Base-by-base conservation (phyloP, 2,329 filamentous ascomycete species). In the Fusarium sp. region DNA sequence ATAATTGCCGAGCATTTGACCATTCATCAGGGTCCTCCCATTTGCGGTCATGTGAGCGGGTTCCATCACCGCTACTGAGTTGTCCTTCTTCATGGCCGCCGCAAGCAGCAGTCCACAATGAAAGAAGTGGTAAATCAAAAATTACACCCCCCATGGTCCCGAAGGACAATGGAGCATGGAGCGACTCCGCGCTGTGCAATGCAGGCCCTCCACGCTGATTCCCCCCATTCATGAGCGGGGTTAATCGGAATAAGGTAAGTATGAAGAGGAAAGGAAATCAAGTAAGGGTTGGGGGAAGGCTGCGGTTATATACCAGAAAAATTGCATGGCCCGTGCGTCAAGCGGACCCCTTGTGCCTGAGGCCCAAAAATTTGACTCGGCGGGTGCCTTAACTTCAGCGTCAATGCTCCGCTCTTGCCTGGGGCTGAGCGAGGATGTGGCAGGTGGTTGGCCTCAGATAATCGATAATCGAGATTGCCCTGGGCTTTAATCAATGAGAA, bases 171-270 rank as follows among this genome's bases (percentile, higher is more conserved):
- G 82, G 83, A 87, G 83, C 65, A 78, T 80, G 79, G 82, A 83
- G 80, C 79, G 82, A 86, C 85, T 83, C 86, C 86, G 84, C 86
- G 86, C 76, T 86, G 86, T 88, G 86, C 86, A 87, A 88, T 88
- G 86, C 86, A 88, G 86, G 86, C 83, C 83, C 84, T 81, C 84
- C 83, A 80, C 78, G 80, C 83, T 87, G 82, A 82, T 77, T 75
- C 67, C 77, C 77, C 79, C 81, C 74, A 79, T 84, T 85, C 84
- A 73, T 87, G 86, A 88, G 80, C 86, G 78, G 79, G 80, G 78
- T 73, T 75, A 70, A 77, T 79, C 82, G 80, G 80, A 81, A 83
- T 81, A 87, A 88, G 85, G 85, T 87, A 88, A 87, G 86, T 87
- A 87, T 88, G 83, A 85, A 65, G 68, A 73, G 57, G 58, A 41